These are phyloP conservation scores for Leptographium lundbergii DNA, from an alignment of 2,329 filamentous ascomycete genomes.

Conservation along the genomic window DNA sequence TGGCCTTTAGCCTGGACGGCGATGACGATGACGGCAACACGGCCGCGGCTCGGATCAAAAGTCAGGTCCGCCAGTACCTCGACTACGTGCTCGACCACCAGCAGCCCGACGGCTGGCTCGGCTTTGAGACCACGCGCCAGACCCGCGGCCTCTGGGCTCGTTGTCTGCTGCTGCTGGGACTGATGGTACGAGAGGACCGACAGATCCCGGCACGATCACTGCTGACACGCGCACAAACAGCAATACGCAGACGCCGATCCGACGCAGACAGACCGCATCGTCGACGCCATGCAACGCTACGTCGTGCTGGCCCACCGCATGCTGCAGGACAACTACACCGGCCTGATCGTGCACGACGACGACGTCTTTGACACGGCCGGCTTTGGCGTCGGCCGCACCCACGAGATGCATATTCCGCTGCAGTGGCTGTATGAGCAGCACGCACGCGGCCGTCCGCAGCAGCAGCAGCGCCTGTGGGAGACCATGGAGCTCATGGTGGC, in stretches of 20 bases:
- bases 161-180: slow-evolving; percentile 19
- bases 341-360: slow-evolving; percentile 10
- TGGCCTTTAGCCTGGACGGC: slow-evolving; percentile 38
- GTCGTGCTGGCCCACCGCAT: slow-evolving; percentile 11
- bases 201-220: background rate
- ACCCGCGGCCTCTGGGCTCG: slow-evolving; percentile 20
- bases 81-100: slow-evolving; percentile 30
- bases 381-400: slow-evolving; percentile 13
- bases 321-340: slow-evolving; percentile 12
- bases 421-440: slow-evolving; percentile 21
- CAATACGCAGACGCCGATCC: slow-evolving; percentile 21
- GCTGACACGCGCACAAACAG: background rate
- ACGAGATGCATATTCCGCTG: slow-evolving; percentile 14
- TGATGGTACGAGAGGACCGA: slow-evolving; percentile 9
- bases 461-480: slow-evolving; percentile 16
- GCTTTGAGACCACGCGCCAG: slow-evolving; percentile 17
- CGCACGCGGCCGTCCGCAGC: slow-evolving; percentile 6
- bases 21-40: background rate
- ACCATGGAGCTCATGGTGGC: slow-evolving; percentile 17
- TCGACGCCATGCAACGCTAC: slow-evolving; percentile 11
- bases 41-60: slow-evolving; percentile 24
- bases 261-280: slow-evolving; percentile 8
- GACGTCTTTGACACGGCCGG: slow-evolving; percentile 8
- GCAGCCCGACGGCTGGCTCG: slow-evolving; percentile 40
- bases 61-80: slow-evolving; percentile 28